Conservation (phyloP, 2,329 filamentous ascomycete species). For the Neopestalotiopsis sp. region DNA sequence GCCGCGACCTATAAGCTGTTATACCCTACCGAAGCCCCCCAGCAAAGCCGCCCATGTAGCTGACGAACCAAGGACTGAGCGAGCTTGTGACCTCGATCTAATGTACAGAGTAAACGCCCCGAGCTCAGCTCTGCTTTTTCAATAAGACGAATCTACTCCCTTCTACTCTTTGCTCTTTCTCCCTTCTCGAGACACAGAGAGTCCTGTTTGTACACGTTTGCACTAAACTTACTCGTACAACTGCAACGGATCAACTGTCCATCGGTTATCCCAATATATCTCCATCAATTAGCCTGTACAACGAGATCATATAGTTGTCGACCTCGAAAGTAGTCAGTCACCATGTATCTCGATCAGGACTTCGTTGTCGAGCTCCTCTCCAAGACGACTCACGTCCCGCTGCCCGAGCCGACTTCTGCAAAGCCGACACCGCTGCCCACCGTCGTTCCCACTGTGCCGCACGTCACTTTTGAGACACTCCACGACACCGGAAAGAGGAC, state of each 20-base stretch:
- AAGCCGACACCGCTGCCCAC: constrained; percentile 18
- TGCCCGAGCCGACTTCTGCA: not conserved
- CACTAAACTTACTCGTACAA: constrained; percentile 7
- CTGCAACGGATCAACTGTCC: not conserved
- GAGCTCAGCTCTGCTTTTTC: not conserved
- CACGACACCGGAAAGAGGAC: constrained; percentile 17
- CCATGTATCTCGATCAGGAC: constrained; percentile 16
- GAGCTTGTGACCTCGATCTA: not conserved
- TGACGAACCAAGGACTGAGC: not conserved
- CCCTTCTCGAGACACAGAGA: not conserved
- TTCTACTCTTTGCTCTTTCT: not conserved
- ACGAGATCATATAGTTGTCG: not conserved
- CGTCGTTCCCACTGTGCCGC: constrained; percentile 16
- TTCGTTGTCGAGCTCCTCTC: constrained; percentile 17
- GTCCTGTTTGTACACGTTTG: not conserved
- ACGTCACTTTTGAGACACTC: constrained; percentile 2
- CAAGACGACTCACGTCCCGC: constrained; percentile 14
- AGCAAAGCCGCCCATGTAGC: not conserved
- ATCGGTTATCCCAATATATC: not conserved
- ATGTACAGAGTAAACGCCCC: not conserved
- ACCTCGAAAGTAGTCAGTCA: not conserved
- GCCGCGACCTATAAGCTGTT: constrained; percentile 7
- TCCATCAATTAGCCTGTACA: not conserved
- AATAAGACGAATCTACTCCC: constrained; percentile 8
- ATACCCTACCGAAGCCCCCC: too few species aligned